A percentile compares a stretch with the other conserved stretches of the same genome.
Evolutionary conservation across 78 protist genomes (phyloP).

Genomic region (Polysphondylium violaceum): DNA sequence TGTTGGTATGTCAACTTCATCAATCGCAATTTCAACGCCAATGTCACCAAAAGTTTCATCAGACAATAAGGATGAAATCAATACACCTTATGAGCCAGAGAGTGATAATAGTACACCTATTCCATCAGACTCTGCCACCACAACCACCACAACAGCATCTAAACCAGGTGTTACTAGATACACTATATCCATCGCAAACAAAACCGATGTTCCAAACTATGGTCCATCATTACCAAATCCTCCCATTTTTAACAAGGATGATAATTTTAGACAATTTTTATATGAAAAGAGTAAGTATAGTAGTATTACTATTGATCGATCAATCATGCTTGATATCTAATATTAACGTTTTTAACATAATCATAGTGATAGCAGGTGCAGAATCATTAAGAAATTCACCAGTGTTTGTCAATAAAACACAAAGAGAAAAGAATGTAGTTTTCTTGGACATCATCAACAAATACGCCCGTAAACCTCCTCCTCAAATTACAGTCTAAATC

Average conservation of each 20-base stretch:
- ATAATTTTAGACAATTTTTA: constrained; percentile 56
- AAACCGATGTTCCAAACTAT: constrained; percentile 65
- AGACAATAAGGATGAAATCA: too few relatives aligned
- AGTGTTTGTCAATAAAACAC: constrained; percentile 40
- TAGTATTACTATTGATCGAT: background rate
- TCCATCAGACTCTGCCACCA: background rate
- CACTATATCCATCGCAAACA: constrained; percentile 60
- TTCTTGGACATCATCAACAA: constrained; percentile 52
- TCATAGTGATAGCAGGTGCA: constrained; percentile 65
- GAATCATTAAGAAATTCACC: constrained; percentile 61
- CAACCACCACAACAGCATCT: background rate
- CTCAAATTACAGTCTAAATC: too few relatives aligned
- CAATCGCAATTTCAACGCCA: constrained; percentile 24
- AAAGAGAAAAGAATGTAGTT: constrained; percentile 30
- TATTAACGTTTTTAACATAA: background rate
- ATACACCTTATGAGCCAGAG: background rate
- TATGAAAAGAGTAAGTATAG: constrained; percentile 45
- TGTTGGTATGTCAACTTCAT: constrained; percentile 11
- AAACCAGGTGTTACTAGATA: constrained; percentile 6
- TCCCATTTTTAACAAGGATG: constrained; percentile 72
- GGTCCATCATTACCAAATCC: constrained; percentile 73
- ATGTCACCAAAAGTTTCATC: background rate
- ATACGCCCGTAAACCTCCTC: constrained; percentile 7
- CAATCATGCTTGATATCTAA: background rate
- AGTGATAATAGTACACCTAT: background rate